Conservation (phyloP, 2,329 filamentous ascomycete genomes). For the Sordariomycetes sp. region DNA sequence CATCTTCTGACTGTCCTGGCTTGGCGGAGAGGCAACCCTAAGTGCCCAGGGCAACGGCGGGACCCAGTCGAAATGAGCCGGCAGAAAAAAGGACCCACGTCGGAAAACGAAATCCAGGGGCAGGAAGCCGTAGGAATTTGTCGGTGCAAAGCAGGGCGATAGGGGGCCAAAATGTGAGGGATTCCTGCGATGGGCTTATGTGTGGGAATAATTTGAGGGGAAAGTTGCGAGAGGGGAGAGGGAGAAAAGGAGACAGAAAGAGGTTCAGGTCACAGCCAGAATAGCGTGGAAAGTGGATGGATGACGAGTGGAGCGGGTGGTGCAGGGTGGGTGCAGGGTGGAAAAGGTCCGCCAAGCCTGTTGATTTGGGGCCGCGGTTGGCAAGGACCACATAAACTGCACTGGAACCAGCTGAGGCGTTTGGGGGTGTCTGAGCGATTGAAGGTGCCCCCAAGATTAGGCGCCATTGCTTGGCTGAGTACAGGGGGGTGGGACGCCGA, state of each 20-base stretch:
- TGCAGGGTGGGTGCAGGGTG: neutral
- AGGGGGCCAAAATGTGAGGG: neutral
- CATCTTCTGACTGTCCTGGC: constrained; percentile 27
- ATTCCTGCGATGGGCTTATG: neutral
- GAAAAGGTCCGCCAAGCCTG: neutral
- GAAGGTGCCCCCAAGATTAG: neutral
- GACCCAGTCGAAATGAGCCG: neutral
- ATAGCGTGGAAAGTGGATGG: neutral
- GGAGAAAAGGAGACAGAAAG: neutral
- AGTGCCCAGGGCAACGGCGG: neutral
- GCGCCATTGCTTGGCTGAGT: neutral
- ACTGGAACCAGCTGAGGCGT: too few species aligned
- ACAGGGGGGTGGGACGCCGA: neutral
- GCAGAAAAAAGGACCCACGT: neutral
- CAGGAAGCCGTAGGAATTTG: neutral
- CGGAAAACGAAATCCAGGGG: neutral
- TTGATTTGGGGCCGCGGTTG: neutral
- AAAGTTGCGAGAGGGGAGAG: neutral
- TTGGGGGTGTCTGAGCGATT: too few species aligned
- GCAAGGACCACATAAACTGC: too few species aligned
- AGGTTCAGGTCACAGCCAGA: neutral
- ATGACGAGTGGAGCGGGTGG: neutral
- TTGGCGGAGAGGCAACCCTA: constrained; percentile 1
- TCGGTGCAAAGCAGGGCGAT: neutral
- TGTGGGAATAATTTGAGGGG: neutral